Conservation (phyloP, 2,329 filamentous ascomycete genomes). For the Onygenales sp. region DNA sequence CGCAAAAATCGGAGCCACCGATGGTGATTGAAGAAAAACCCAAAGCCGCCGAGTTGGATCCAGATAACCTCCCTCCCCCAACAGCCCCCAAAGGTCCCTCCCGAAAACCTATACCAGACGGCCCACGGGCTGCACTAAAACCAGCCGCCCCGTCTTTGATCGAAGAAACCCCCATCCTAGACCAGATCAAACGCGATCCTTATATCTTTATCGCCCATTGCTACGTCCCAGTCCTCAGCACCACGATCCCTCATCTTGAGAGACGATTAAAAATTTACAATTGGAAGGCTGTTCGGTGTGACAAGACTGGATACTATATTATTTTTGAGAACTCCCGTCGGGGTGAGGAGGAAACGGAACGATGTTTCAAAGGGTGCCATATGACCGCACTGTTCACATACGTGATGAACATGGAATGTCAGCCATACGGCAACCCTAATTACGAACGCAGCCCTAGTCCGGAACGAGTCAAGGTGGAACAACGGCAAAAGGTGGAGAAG, state of each 20-base stretch:
- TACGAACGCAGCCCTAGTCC: slow-evolving; percentile 45
- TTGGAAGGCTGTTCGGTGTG: slow-evolving; percentile 72
- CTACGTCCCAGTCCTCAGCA: slow-evolving; percentile 75
- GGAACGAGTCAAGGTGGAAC: slow-evolving; percentile 34
- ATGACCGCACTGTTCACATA: slow-evolving; percentile 86
- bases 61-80: slow-evolving; percentile 51
- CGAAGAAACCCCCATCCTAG: slow-evolving; percentile 57
- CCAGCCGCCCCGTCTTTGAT: slow-evolving; percentile 41
- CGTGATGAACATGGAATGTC: slow-evolving; percentile 80
- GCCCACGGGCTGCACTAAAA: slow-evolving; percentile 27
- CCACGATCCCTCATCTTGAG: slow-evolving; percentile 82
- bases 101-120: slow-evolving; percentile 30
- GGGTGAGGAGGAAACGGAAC: slow-evolving; percentile 70
- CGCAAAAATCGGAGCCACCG: slow-evolving; percentile 39
- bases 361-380: slow-evolving; percentile 70
- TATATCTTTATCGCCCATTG: slow-evolving; percentile 85
- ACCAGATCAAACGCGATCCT: slow-evolving; percentile 65
- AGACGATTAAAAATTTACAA: slow-evolving; percentile 76
- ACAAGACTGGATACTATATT: slow-evolving; percentile 82
- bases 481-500: slow-evolving; percentile 54
- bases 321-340: slow-evolving; percentile 71
- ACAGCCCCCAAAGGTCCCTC: slow-evolving; percentile 82
- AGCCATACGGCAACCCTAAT: slow-evolving; percentile 56
- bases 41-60: slow-evolving; percentile 16
- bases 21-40: slow-evolving; percentile 20